Percentiles rank a stretch among this genome's conserved stretches.
Evolutionary conservation across 352 stramenopile genomes (phyloP).

Genomic region (Aphanomyces cochlioides): DNA sequence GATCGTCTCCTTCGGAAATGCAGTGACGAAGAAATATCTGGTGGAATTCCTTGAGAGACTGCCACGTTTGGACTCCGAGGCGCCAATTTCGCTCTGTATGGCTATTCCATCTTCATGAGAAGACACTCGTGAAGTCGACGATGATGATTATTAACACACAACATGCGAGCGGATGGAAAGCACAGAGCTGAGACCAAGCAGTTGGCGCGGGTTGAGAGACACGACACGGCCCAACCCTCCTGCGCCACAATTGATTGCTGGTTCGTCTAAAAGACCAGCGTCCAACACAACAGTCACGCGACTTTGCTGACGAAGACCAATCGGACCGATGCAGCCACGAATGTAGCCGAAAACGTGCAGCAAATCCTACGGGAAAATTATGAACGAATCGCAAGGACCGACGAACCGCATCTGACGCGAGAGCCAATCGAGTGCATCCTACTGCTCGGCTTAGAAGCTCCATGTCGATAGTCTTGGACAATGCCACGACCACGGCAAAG

Average conservation of each 20-base stretch:
- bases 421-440: slow-evolving; percentile 34
- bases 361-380: slow-evolving; percentile 41
- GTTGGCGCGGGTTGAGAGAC: not conserved
- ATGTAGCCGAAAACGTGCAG: slow-evolving; percentile 62
- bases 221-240: slow-evolving; percentile 30
- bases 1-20: too few species aligned
- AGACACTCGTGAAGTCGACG: too few species aligned
- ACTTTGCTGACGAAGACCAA: slow-evolving; percentile 53
- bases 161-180: too few species aligned
- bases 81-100: too few species aligned
- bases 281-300: slow-evolving; percentile 54
- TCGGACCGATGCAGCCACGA: slow-evolving; percentile 54
- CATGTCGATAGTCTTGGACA: slow-evolving; percentile 57
- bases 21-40: too few species aligned
- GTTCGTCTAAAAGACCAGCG: slow-evolving; percentile 32
- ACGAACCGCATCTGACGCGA: slow-evolving; percentile 52
- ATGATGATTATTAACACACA: too few species aligned
- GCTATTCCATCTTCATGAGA: too few species aligned
- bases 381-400: not conserved
- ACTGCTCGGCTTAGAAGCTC: slow-evolving; percentile 33
- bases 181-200: too few species aligned
- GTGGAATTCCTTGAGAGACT: too few species aligned
- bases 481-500: slow-evolving; percentile 46
- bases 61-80: too few species aligned
- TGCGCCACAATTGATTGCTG: slow-evolving; percentile 49